Conservation (phyloP, 208 protist genomes). For the Acanthamoeba lenticulata region DNA sequence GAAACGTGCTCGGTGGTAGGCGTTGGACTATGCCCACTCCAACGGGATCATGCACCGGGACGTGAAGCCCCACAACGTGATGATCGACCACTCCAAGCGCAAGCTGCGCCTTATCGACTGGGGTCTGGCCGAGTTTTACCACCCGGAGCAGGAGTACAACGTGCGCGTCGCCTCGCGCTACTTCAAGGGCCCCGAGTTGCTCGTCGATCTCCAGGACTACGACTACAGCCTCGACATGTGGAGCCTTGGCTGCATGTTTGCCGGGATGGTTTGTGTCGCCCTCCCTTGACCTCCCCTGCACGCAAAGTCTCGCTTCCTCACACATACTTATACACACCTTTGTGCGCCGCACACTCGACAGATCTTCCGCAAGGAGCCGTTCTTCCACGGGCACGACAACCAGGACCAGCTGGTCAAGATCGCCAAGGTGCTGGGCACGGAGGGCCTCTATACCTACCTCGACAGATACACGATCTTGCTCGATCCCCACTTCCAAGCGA, state of each 20-base stretch:
- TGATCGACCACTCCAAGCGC: conserved; percentile 97
- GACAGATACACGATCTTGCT: conserved; percentile 96
- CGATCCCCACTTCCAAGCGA: conserved; percentile 88
- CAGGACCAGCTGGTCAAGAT: conserved; percentile 97
- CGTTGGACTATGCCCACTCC: conserved; percentile 96
- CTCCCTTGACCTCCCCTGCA: no score
- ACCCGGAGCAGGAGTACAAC: conserved; percentile 97
- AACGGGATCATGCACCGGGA: conserved; percentile 95
- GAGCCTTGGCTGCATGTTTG: conserved; percentile 98
- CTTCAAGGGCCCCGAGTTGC: conserved; percentile 98
- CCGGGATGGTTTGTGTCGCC: conserved; percentile 91
- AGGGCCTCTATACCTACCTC: conserved; percentile 94
- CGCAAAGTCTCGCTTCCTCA: no score
- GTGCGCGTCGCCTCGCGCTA: conserved; percentile 98
- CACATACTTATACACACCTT: no score
- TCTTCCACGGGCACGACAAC: conserved; percentile 99
- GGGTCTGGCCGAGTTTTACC: conserved; percentile 99
- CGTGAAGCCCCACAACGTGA: conserved; percentile 99
- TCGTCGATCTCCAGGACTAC: conserved; percentile 97
- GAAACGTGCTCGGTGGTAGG: no score
- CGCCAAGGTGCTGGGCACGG: conserved; percentile 95
- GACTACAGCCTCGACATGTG: conserved; percentile 99
- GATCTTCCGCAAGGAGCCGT: conserved; percentile 98
- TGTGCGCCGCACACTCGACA: background rate
- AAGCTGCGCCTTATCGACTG: conserved; percentile 97